phyloP scores from a whole-genome alignment of 2,329 filamentous ascomycete species.

The Aspergillus phoenicis region DNA sequence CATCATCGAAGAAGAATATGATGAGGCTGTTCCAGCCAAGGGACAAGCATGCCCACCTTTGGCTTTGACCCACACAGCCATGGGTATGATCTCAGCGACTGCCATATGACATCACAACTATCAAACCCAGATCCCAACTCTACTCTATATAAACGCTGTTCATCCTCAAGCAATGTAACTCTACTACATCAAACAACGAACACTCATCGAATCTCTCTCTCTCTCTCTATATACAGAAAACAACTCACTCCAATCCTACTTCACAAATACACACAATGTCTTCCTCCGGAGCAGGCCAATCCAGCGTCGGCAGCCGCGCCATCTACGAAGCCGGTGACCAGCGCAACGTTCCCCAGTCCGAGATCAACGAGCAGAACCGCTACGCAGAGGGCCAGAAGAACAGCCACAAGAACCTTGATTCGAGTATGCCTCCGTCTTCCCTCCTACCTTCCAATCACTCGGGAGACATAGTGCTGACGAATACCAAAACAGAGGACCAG shows the following conservation, averaged over 20 bases:
- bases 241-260: not conserved
- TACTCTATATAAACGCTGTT: slow-evolving; percentile 4
- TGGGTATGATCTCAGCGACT: slow-evolving; percentile 25
- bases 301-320: slow-evolving; percentile 65
- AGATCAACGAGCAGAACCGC: slow-evolving; percentile 56
- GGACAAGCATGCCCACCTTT: not conserved
- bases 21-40: not conserved
- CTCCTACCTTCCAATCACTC: not conserved
- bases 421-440: slow-evolving; percentile 57
- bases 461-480: slow-evolving; percentile 1
- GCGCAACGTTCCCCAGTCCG: slow-evolving; percentile 61
- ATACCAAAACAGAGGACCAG: slow-evolving; percentile 41
- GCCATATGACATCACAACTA: slow-evolving; percentile 18
- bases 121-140: not conserved
- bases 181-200: not conserved
- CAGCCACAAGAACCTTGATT: slow-evolving; percentile 69
- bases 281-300: slow-evolving; percentile 52
- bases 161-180: not conserved
- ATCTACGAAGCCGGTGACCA: slow-evolving; percentile 81
- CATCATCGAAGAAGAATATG: not conserved
- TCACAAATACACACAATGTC: slow-evolving; percentile 20
- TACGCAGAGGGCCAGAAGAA: slow-evolving; percentile 73
- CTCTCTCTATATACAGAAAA: too few species aligned
- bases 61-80: slow-evolving; percentile 9
- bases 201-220: not conserved